phyloP scores from a whole-genome alignment of 345 rosid species.

The Microthlaspi erraticum region DNA sequence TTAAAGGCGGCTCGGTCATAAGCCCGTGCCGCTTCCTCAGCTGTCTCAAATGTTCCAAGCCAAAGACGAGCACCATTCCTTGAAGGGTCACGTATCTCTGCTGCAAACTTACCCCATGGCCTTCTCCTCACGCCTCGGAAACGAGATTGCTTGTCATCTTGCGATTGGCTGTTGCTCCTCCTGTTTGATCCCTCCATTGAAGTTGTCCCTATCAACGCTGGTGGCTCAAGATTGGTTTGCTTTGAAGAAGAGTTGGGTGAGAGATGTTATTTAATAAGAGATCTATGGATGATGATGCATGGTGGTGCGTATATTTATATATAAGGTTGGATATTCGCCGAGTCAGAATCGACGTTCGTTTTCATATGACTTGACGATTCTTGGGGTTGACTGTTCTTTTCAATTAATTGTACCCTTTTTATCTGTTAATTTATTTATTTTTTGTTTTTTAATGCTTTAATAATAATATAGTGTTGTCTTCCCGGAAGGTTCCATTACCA shows the following conservation, averaged over 20 bases:
- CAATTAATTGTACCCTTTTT: slow-evolving; percentile 11
- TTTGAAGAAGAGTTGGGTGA: slow-evolving; percentile 21
- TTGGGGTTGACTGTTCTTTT: slow-evolving; percentile 39
- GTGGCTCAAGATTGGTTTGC: slow-evolving; percentile 34
- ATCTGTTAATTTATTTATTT: neutral
- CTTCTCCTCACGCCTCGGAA: slow-evolving; percentile 70
- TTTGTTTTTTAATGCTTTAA: neutral
- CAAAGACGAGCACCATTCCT: slow-evolving; percentile 73
- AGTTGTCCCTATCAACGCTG: slow-evolving; percentile 7
- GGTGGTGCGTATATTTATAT: slow-evolving; percentile 34
- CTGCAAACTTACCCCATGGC: slow-evolving; percentile 92
- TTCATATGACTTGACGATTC: slow-evolving; percentile 46
- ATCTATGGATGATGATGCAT: slow-evolving; percentile 25
- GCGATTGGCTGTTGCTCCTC: slow-evolving; percentile 36
- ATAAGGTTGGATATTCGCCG: slow-evolving; percentile 14
- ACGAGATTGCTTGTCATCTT: slow-evolving; percentile 46
- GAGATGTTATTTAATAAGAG: slow-evolving; percentile 12
- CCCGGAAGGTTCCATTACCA: slow-evolving; percentile 37
- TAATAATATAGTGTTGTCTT: slow-evolving; percentile 4
- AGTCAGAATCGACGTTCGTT: slow-evolving; percentile 48
- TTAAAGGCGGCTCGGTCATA: slow-evolving; percentile 78
- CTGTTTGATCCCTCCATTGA: slow-evolving; percentile 43
- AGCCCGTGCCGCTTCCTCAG: slow-evolving; percentile 84
- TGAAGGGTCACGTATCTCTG: slow-evolving; percentile 82
- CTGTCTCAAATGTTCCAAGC: slow-evolving; percentile 82